Evolutionary conservation across 495 filamentous ascomycete genomes (phyloP), one percentile per base, ranked within the genome.

Genomic region (Cladorrhinum samala): DNA sequence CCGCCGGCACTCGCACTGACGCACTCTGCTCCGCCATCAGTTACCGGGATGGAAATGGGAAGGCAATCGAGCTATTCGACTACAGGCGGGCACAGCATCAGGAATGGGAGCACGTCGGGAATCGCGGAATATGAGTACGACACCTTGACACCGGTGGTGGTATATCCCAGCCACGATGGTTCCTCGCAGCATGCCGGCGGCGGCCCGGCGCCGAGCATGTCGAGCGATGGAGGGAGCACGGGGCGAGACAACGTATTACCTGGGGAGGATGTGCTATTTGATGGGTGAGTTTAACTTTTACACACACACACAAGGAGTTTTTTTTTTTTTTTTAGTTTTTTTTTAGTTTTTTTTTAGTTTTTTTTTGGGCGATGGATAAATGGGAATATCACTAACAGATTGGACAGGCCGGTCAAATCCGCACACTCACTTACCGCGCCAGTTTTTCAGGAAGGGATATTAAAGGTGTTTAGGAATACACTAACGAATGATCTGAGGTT

Each of bases 171-270:
- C 50, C 41, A 21, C 24, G 46, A n/a, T n/a, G n/a, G n/a, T n/a
- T n/a, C n/a, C n/a, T n/a, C n/a, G n/a, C n/a, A n/a, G n/a, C n/a
- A n/a, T n/a, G n/a, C n/a, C n/a, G n/a, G n/a, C n/a, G n/a, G n/a
- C n/a, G n/a, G n/a, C n/a, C n/a, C 40, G 21, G 45, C 50, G 17
- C 37, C 62, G 16, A 57, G 54, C 11, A 50, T 53, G 21, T 58
- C 55, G 6, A 66, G 57, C 17, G 62, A 63, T 14, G 57, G 53
- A 13, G 55, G 47, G 23, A 64, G 58, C 39, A 66, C 60, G 33
- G 58, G 58, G n/a, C 43, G 66, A n/a, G 64, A 66, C 39, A 64
- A 68, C 30, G 65, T 68, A 13, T n/a, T 68, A 53, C 67, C 67
- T 1, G 67, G 67, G 5, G 65, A 68, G 52, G 58, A 63, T 44